Percentiles rank a stretch among this genome's conserved stretches.
Conservation (phyloP, 1,284 basidiomycete genomes). For the Dichomitus squalens region DNA sequence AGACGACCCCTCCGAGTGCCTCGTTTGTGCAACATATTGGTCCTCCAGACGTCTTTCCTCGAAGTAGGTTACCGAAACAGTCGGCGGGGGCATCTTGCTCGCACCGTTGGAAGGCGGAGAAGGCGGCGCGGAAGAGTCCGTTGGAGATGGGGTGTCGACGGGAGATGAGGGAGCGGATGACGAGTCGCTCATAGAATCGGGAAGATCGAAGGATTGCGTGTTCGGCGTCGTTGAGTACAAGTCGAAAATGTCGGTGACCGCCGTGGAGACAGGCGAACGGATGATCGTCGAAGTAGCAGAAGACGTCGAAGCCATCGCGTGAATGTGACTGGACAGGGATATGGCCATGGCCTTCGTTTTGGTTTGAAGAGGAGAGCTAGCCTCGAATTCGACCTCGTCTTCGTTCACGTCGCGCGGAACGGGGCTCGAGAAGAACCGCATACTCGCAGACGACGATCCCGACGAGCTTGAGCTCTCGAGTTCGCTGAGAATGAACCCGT, state of each 20-base stretch:
- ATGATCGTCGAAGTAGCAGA: slow-evolving; percentile 10
- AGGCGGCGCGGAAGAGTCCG: not conserved
- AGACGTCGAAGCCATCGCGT: slow-evolving; percentile 14
- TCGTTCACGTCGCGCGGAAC: slow-evolving; percentile 32
- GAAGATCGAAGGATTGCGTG: slow-evolving; percentile 11
- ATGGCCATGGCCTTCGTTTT: not conserved
- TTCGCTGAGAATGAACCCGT: slow-evolving; percentile 33
- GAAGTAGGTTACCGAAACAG: slow-evolving; percentile 23
- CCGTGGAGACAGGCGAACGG: slow-evolving; percentile 31
- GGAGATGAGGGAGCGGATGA: slow-evolving; percentile 22
- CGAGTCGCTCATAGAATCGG: slow-evolving; percentile 9
- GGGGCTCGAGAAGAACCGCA: slow-evolving; percentile 22
- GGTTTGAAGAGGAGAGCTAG: slow-evolving; percentile 9
- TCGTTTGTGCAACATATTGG: not conserved
- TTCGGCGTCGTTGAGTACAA: slow-evolving; percentile 17
- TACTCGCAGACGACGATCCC: slow-evolving; percentile 14
- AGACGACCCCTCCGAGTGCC: not conserved
- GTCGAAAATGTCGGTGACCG: slow-evolving; percentile 23
- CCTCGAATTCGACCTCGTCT: slow-evolving; percentile 25
- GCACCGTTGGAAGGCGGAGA: slow-evolving; percentile 10
- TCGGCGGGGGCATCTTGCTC: slow-evolving; percentile 7
- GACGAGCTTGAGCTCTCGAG: slow-evolving; percentile 20
- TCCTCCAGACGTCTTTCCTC: slow-evolving; percentile 5
- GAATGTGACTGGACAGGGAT: slow-evolving; percentile 9
- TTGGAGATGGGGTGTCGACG: slow-evolving; percentile 7